Base-by-base conservation (phyloP, 257 asterid species). In the Ocimum tenuiflorum region DNA sequence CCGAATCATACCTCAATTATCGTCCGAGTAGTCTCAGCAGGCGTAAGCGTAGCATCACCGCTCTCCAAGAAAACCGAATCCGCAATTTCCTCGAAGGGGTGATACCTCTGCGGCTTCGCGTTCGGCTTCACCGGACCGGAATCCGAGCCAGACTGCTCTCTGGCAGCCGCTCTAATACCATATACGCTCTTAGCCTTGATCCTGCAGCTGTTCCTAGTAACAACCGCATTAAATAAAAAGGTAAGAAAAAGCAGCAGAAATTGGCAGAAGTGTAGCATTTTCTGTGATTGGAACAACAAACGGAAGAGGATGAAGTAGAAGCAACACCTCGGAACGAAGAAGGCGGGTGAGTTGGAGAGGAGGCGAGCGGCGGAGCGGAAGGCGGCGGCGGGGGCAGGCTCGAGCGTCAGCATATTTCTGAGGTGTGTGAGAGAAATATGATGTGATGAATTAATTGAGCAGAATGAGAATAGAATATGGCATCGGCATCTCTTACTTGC, bases 101-200 rank as follows among this genome's bases (percentile, higher is more conserved):
- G 99, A 74, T 90, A 94, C 78, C 95, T 84, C 84, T 85, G 92
- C 15, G 97, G 91, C 88, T 92, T 92, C 7, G 88, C 86, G 68
- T 83, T 87, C 79, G 71, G 97, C 81, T 84, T 86, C 71, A 84
- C 78, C 4, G 87, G 88, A 55, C 86, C 99, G 6, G 88, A 85
- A 71, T 77, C 81, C 9, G 96, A 78, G 69, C 85, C 70, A 4
- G 87, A 63, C 66, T 75, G 79, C 57, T 78, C 88, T 39, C 79
- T 83, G 0, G 86, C 82, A 36, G 81, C 64, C 27, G 96, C 97
- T 54, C 82, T 83, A 54, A 90, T 83, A 70, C 78, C 84, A 70
- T 62, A 71, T 33, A 56, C 76, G 45, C 57, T 63, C 71, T 70
- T 72, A 72, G 65, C 58, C 73, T 73, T 59, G 6, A 81, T 76